Conservation (phyloP, 352 stramenopile species). For the Globisporangium heterothallicum region DNA sequence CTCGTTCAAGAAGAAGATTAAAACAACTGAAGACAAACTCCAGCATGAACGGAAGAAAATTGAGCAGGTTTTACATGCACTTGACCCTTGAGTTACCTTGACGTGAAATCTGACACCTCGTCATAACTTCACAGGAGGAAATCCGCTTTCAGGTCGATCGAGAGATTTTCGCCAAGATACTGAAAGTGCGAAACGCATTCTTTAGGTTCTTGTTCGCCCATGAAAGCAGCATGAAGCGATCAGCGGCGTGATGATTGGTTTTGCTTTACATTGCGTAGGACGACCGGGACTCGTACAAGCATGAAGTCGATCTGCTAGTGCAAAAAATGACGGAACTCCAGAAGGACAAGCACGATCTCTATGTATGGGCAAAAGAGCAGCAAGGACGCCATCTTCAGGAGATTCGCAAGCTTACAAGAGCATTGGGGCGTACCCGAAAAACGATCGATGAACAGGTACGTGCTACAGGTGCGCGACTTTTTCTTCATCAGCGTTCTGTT, state of each 20-base stretch:
- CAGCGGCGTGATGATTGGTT: not conserved
- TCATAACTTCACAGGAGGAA: too few species aligned
- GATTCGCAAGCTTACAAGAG: slow-evolving; percentile 77
- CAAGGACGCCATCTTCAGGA: slow-evolving; percentile 71
- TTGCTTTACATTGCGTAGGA: slow-evolving; percentile 28
- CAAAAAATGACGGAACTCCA: slow-evolving; percentile 62
- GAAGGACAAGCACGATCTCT: slow-evolving; percentile 71
- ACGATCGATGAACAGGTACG: slow-evolving; percentile 56
- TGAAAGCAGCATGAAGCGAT: too few species aligned
- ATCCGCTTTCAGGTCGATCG: slow-evolving; percentile 77
- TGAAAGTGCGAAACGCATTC: slow-evolving; percentile 33
- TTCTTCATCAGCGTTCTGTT: slow-evolving; percentile 1
- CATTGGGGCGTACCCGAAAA: slow-evolving; percentile 51
- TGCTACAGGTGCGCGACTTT: not conserved
- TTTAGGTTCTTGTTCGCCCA: not conserved
- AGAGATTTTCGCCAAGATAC: slow-evolving; percentile 82
- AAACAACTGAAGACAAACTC: slow-evolving; percentile 53
- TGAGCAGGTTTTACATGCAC: slow-evolving; percentile 36
- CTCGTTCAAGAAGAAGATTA: slow-evolving; percentile 80
- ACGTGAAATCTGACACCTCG: too few species aligned
- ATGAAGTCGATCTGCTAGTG: slow-evolving; percentile 63
- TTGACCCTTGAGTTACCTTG: not conserved
- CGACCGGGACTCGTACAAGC: slow-evolving; percentile 69
- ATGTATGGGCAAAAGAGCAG: slow-evolving; percentile 61
- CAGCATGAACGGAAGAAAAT: slow-evolving; percentile 54